phyloP scores from a whole-genome alignment of 2,329 filamentous ascomycete genomes.

The Fonsecaea erecta region DNA sequence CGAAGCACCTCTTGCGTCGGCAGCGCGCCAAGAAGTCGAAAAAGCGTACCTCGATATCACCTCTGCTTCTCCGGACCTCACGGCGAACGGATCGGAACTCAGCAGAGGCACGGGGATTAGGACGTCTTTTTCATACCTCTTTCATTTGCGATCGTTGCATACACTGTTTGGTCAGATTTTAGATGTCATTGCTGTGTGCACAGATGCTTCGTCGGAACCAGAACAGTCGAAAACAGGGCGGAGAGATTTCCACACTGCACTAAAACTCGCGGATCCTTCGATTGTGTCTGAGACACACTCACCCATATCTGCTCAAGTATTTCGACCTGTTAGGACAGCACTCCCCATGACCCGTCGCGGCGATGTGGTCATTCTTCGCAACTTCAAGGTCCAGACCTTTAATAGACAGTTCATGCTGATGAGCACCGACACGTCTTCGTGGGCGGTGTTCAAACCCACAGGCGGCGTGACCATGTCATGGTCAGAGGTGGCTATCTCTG shows the following conservation, averaged over 20 bases:
- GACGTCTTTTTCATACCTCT: conserved; percentile 51
- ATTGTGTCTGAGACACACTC: conserved; percentile 40
- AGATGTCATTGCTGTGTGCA: conserved; percentile 51
- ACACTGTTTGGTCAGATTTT: conserved; percentile 48
- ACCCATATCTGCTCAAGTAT: conserved; percentile 48
- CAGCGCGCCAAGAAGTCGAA: background rate
- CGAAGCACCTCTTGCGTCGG: background rate
- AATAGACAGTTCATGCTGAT: conserved; percentile 48
- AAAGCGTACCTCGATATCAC: background rate
- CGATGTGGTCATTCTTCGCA: conserved; percentile 51
- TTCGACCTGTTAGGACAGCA: conserved; percentile 46
- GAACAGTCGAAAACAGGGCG: conserved; percentile 45
- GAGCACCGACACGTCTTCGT: conserved; percentile 50
- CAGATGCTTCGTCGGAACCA: conserved; percentile 35
- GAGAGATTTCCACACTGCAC: conserved; percentile 48
- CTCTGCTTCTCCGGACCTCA: background rate
- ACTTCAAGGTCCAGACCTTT: conserved; percentile 52
- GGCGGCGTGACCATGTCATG: conserved; percentile 29
- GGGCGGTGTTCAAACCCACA: conserved; percentile 49
- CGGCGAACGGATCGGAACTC: background rate
- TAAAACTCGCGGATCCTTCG: conserved; percentile 52
- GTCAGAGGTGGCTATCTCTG: conserved; percentile 42
- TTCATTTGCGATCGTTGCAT: conserved; percentile 49
- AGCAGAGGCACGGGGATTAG: conserved; percentile 41
- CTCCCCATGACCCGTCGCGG: conserved; percentile 48